Evolutionary conservation across 768 basidiomycete species (phyloP).

Genomic region (Phylloporus sp.): DNA sequence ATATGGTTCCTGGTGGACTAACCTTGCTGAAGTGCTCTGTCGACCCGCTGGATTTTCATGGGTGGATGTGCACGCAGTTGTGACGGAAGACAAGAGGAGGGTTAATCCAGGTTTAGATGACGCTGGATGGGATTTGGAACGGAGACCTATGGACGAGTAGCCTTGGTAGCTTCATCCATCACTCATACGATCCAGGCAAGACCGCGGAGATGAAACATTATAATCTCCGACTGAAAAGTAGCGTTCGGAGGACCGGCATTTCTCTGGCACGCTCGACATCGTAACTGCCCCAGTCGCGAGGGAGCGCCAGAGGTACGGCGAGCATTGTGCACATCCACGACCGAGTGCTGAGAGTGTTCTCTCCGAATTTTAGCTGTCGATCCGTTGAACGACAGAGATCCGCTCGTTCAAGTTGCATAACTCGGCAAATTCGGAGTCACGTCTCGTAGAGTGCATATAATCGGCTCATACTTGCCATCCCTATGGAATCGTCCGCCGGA

Average conservation of each 20-base stretch:
- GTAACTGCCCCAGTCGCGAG: conserved; percentile 10
- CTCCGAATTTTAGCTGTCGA: conserved; percentile 7
- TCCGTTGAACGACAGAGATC: conserved; percentile 9
- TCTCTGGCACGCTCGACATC: conserved; percentile 16
- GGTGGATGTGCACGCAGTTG: conserved; percentile 58
- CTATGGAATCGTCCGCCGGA: conserved; percentile 51
- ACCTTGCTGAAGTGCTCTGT: conserved; percentile 74
- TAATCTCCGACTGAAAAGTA: conserved; percentile 22
- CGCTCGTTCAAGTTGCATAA: conserved; percentile 11
- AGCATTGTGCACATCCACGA: conserved; percentile 8
- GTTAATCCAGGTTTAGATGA: conserved; percentile 65
- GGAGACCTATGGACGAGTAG: conserved; percentile 13
- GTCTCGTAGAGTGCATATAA: conserved; percentile 14
- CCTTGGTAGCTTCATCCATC: not conserved
- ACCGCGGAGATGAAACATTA: conserved; percentile 21
- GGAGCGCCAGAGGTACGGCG: conserved; percentile 18
- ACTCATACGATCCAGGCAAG: not conserved
- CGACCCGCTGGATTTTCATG: conserved; percentile 78
- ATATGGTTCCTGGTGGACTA: conserved; percentile 70
- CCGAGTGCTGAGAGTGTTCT: conserved; percentile 10
- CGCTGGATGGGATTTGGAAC: conserved; percentile 24
- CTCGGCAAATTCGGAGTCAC: conserved; percentile 34
- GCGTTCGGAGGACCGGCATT: conserved; percentile 28
- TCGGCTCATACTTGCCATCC: conserved; percentile 22
- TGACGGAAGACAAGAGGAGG: conserved; percentile 68